Evolutionary conservation across 768 basidiomycete species (phyloP).

Genomic region (Boletus vermiculosoides): DNA sequence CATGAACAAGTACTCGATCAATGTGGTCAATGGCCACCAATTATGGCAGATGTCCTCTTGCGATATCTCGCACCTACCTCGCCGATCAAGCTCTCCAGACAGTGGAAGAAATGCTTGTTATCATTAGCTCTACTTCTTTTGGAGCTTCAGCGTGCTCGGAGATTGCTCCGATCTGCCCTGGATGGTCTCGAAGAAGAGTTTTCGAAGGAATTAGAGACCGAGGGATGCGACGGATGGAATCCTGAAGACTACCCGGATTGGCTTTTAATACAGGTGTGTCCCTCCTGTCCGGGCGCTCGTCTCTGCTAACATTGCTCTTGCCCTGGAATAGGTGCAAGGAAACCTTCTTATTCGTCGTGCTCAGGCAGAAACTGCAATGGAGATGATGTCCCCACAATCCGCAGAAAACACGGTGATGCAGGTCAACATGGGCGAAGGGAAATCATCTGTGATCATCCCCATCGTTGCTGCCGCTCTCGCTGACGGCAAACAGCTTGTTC

Average conservation of each 20-base stretch:
- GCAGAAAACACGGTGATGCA: constrained; percentile 40
- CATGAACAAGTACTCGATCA: constrained; percentile 3
- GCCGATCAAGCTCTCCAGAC: neutral
- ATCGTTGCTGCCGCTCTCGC: constrained; percentile 40
- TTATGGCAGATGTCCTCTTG: neutral
- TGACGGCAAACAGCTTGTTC: constrained; percentile 39
- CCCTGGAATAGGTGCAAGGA: constrained; percentile 37
- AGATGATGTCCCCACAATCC: constrained; percentile 43
- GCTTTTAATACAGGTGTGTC: constrained; percentile 41
- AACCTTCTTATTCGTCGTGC: constrained; percentile 16
- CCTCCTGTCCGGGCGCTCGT: neutral
- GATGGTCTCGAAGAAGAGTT: constrained; percentile 29
- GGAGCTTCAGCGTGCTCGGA: neutral
- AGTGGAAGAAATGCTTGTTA: constrained; percentile 32
- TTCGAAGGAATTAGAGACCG: constrained; percentile 21
- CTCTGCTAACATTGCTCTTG: too few species aligned
- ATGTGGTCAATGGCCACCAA: constrained; percentile 34
- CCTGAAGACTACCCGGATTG: constrained; percentile 34
- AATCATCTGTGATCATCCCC: constrained; percentile 45
- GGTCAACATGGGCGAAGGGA: constrained; percentile 58
- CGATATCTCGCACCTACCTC: neutral
- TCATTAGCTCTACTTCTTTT: constrained; percentile 29
- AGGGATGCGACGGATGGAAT: constrained; percentile 14
- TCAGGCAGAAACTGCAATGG: constrained; percentile 38
- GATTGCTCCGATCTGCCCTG: constrained; percentile 17